Percentiles rank a stretch among this genome's conserved stretches.
phyloP scores from a whole-genome alignment of 164 flowering plant species.

The Aristolochia californica region DNA sequence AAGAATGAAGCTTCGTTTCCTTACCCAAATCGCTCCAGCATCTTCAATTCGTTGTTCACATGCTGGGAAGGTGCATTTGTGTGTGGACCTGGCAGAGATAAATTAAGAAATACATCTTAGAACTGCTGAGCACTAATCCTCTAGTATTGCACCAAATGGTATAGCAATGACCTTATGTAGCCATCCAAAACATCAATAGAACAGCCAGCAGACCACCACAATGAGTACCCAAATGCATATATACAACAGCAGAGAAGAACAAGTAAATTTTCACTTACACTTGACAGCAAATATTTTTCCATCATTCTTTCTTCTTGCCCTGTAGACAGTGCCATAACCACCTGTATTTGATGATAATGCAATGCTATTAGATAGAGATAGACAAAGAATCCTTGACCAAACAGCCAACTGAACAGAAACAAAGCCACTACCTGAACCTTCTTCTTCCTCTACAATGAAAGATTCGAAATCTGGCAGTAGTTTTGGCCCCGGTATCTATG shows the following conservation, averaged over 20 bases:
- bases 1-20: slow-evolving; percentile 1
- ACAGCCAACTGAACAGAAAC: background rate
- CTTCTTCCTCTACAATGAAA: slow-evolving; percentile 64
- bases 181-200: too few species aligned
- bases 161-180: too few species aligned
- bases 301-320: slow-evolving; percentile 31
- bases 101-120: background rate
- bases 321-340: slow-evolving; percentile 48
- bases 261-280: slow-evolving; percentile 18
- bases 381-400: background rate
- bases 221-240: too few species aligned
- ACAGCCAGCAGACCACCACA: too few species aligned
- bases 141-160: too few species aligned
- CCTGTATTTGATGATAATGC: slow-evolving; percentile 17
- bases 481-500: slow-evolving; percentile 14
- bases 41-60: slow-evolving; percentile 56
- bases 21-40: slow-evolving; percentile 89
- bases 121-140: background rate
- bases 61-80: slow-evolving; percentile 52
- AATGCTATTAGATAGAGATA: background rate
- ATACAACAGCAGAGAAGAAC: too few species aligned
- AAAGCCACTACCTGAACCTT: slow-evolving; percentile 37
- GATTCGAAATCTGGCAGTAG: slow-evolving; percentile 44
- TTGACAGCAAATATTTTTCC: slow-evolving; percentile 32
- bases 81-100: slow-evolving; percentile 54